These are phyloP conservation scores for Paralagenidium karlingii DNA, from an alignment of 352 stramenopile species.

Conservation along the genomic window DNA sequence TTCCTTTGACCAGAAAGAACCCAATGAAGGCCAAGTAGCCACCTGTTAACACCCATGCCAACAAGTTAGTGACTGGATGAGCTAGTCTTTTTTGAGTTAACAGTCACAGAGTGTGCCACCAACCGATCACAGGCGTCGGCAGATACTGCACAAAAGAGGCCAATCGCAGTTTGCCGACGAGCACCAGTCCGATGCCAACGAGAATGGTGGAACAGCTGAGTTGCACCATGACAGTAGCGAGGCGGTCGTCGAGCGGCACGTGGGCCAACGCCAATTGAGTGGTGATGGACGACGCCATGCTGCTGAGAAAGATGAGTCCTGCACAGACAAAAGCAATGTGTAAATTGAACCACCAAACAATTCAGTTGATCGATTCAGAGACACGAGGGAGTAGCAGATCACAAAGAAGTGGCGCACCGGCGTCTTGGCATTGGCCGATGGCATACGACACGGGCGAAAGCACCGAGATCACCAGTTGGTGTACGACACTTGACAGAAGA, in stretches of 20 bases:
- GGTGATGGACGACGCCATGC: conserved; percentile 88
- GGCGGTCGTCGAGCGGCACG: conserved; percentile 30
- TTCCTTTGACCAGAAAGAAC: conserved; percentile 91
- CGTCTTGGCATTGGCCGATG: conserved; percentile 95
- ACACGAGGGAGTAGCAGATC: background rate
- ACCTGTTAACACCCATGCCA: conserved; percentile 4
- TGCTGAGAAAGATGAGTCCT: conserved; percentile 91
- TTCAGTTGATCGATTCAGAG: no score
- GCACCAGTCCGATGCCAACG: conserved; percentile 86
- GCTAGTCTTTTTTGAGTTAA: background rate
- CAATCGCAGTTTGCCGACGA: conserved; percentile 81
- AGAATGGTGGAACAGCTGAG: conserved; percentile 83
- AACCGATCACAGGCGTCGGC: conserved; percentile 90
- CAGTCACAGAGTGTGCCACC: no score
- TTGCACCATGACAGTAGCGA: conserved; percentile 89
- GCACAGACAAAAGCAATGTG: background rate
- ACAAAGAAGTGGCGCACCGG: conserved; percentile 30
- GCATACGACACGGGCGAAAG: conserved; percentile 91
- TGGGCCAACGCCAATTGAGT: conserved; percentile 31
- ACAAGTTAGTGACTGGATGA: background rate
- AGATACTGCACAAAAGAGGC: conserved; percentile 93
- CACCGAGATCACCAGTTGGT: conserved; percentile 88
- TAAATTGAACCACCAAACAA: background rate
- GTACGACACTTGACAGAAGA: conserved; percentile 87
- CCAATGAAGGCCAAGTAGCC: conserved; percentile 96